Evolutionary conservation across 2,329 filamentous ascomycete species (phyloP).

Genomic region (Aspergillus cejpii): DNA sequence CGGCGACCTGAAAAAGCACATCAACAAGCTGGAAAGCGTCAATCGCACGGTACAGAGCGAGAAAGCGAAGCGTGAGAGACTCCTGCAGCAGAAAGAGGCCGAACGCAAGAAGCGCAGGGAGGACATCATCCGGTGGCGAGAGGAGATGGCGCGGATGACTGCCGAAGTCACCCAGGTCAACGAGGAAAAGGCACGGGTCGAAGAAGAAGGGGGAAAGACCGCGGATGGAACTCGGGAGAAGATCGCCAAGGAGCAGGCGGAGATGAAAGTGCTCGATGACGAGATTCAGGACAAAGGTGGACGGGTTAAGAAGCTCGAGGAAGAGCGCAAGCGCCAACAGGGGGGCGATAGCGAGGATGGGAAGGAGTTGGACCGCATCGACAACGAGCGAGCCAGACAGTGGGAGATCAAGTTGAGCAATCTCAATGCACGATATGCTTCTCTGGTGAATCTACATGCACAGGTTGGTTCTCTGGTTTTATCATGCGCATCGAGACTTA

Average conservation of each 20-base stretch:
- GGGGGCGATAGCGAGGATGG: slow-evolving; percentile 47
- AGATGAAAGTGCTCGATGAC: slow-evolving; percentile 54
- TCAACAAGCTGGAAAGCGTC: slow-evolving; percentile 69
- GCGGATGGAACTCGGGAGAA: slow-evolving; percentile 40
- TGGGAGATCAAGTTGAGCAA: slow-evolving; percentile 42
- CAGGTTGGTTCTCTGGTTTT: slow-evolving; percentile 23
- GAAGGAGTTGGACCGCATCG: slow-evolving; percentile 45
- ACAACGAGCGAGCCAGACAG: slow-evolving; percentile 44
- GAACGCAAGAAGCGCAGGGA: slow-evolving; percentile 56
- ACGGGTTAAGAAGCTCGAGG: slow-evolving; percentile 56
- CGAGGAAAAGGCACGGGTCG: slow-evolving; percentile 39
- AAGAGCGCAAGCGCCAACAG: slow-evolving; percentile 48
- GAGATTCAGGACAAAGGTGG: slow-evolving; percentile 55
- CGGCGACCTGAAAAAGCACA: slow-evolving; percentile 71
- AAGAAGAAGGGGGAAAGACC: slow-evolving; percentile 36
- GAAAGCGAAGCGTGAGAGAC: slow-evolving; percentile 66
- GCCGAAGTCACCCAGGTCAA: slow-evolving; percentile 43
- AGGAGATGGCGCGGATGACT: slow-evolving; percentile 48
- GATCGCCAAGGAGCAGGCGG: slow-evolving; percentile 41
- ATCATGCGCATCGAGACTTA: not conserved
- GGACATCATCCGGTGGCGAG: slow-evolving; percentile 54
- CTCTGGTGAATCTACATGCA: slow-evolving; percentile 37
- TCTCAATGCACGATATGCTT: slow-evolving; percentile 40
- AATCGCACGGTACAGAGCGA: slow-evolving; percentile 76
- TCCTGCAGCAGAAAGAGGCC: slow-evolving; percentile 54